These are phyloP conservation scores for Phycomyces blakesleeanus DNA, from an alignment of 192 early-diverging fungal genomes.

Conservation along the genomic window DNA sequence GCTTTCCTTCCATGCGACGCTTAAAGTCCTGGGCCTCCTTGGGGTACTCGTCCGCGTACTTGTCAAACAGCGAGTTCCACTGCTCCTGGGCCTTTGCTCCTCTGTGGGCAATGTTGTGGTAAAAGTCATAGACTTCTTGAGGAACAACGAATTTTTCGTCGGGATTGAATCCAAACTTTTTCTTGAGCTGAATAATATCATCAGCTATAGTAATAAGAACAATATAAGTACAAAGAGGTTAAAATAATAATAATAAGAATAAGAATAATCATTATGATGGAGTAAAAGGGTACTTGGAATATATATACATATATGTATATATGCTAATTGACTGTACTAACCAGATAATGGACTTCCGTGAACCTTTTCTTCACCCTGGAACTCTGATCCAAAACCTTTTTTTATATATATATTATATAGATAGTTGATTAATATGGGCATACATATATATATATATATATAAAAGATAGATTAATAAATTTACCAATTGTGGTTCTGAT, in stretches of 20 bases:
- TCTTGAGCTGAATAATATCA: conserved; percentile 78
- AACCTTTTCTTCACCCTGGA: conserved; percentile 84
- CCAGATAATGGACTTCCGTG: conserved; percentile 81
- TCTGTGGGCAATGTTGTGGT: conserved; percentile 47
- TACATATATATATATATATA: too few species aligned
- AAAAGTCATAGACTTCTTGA: conserved; percentile 55
- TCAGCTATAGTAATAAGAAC: conserved; percentile 46
- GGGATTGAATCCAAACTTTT: conserved; percentile 78
- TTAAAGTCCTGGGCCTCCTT: conserved; percentile 62
- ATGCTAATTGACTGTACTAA: background rate
- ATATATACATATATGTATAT: background rate
- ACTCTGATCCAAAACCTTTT: conserved; percentile 73
- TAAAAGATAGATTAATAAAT: background rate
- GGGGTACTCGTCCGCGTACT: conserved; percentile 65
- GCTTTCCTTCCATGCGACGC: conserved; percentile 65
- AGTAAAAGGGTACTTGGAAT: too few species aligned
- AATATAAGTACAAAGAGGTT: too few species aligned
- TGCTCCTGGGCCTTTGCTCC: conserved; percentile 60
- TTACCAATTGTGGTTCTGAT: conserved; percentile 89
- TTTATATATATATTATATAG: background rate
- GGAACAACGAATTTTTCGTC: conserved; percentile 73
- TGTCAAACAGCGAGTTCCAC: conserved; percentile 70
- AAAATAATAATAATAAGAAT: too few species aligned
- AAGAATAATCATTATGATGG: too few species aligned
- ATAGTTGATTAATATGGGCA: background rate